phyloP scores from a whole-genome alignment of 148 eudicot species.

The Pharnaceum exiguum region DNA sequence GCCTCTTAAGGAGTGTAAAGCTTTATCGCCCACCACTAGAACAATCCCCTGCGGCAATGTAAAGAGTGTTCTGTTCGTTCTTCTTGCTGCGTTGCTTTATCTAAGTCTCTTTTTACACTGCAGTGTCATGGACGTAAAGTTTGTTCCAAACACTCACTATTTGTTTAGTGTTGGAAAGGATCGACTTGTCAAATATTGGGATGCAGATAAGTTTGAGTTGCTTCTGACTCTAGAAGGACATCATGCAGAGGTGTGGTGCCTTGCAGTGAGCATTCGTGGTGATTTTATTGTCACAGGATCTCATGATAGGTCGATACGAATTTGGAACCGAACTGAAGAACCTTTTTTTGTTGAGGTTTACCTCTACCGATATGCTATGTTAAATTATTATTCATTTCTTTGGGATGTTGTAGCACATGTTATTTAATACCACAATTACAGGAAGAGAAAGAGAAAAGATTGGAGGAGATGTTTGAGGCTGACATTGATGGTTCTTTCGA shows the following conservation, averaged over 20 bases:
- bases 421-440: constrained; percentile 24
- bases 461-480: constrained; percentile 90
- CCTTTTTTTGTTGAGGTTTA: constrained; percentile 90
- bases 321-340: constrained; percentile 98
- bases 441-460: constrained; percentile 96
- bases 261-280: constrained; percentile 85
- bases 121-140: constrained; percentile 97
- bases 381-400: not conserved
- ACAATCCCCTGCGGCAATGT: constrained; percentile 59
- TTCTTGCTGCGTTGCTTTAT: too few relatives aligned
- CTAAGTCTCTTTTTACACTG: too few relatives aligned
- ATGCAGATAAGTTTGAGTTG: constrained; percentile 97
- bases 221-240: constrained; percentile 94
- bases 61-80: constrained; percentile 88
- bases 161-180: constrained; percentile 97
- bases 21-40: too few relatives aligned
- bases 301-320: constrained; percentile 88
- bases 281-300: constrained; percentile 96
- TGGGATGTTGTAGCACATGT: not conserved
- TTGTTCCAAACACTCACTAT: constrained; percentile 86
- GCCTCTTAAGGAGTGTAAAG: too few relatives aligned
- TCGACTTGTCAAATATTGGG: constrained; percentile 90
- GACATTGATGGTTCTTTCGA: constrained; percentile 72
- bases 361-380: not conserved
- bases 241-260: constrained; percentile 92